Conservation (phyloP, 2,329 filamentous ascomycete genomes). For the Alternaria sp. region DNA sequence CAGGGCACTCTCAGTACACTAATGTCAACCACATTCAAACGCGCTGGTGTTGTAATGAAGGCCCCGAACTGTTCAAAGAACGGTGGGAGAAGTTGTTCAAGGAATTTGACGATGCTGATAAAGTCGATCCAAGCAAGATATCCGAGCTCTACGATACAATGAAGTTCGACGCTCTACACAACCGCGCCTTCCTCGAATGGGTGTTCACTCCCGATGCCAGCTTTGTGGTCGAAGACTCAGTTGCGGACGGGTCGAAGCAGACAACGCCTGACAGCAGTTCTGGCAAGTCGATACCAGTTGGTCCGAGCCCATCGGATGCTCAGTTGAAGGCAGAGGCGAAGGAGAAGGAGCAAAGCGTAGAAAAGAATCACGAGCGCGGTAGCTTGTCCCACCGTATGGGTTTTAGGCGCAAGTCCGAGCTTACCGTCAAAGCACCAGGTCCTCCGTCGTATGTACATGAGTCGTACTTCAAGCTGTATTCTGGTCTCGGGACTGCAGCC, state of each 20-base stretch:
- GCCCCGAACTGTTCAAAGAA: conserved; percentile 92
- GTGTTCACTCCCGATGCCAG: conserved; percentile 87
- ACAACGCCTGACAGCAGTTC: conserved; percentile 37
- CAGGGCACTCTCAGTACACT: conserved; percentile 49
- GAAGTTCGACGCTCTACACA: conserved; percentile 99
- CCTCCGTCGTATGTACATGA: conserved; percentile 56
- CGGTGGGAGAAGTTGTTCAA: conserved; percentile 98
- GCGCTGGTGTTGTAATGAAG: conserved; percentile 96
- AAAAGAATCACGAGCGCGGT: conserved; percentile 48
- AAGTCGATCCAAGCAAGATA: conserved; percentile 98
- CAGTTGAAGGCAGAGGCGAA: conserved; percentile 38
- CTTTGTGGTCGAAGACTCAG: conserved; percentile 72
- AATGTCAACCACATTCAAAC: conserved; percentile 71
- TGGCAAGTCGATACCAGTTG: conserved; percentile 35
- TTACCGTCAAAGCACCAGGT: conserved; percentile 34
- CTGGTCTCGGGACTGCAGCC: conserved; percentile 67
- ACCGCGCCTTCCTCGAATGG: conserved; percentile 95
- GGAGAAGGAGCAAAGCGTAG: conserved; percentile 52
- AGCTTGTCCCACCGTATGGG: conserved; percentile 60
- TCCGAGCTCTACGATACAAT: conserved; percentile 99
- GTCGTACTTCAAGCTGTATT: conserved; percentile 89
- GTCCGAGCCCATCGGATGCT: conserved; percentile 47
- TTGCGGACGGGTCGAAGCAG: conserved; percentile 48
- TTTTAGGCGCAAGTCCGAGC: conserved; percentile 62
- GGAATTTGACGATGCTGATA: conserved; percentile 96